phyloP scores from a whole-genome alignment of 2,329 filamentous ascomycete species.

The Ceratocystiopsis sp. region DNA sequence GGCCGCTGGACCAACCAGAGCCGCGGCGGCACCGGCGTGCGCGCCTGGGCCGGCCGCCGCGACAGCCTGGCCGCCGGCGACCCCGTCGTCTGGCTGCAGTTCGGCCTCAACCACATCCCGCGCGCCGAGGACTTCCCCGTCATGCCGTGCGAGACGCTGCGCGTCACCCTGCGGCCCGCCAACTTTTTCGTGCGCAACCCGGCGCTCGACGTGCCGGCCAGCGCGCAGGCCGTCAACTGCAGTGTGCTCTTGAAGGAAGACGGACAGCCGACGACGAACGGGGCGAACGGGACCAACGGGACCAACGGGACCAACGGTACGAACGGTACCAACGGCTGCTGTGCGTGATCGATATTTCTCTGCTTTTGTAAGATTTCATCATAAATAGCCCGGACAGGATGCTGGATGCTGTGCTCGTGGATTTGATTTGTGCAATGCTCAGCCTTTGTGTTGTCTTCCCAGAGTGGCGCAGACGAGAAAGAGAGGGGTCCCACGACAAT shows the following conservation, averaged over 20 bases:
- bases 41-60: constrained; percentile 19
- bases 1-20: constrained; percentile 32
- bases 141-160: constrained; percentile 45
- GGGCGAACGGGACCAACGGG: not conserved
- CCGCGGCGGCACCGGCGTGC: constrained; percentile 19
- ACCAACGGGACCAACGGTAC: not conserved
- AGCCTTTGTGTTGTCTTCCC: too few relatives aligned
- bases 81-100: constrained; percentile 40
- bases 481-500: too few relatives aligned
- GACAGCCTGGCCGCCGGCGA: constrained; percentile 18
- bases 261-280: too few relatives aligned
- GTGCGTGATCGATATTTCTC: not conserved
- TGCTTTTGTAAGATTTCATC: not conserved
- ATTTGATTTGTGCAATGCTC: too few relatives aligned
- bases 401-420: too few relatives aligned
- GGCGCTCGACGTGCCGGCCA: constrained; percentile 30
- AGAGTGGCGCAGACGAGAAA: too few relatives aligned
- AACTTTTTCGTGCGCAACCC: constrained; percentile 37
- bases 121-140: constrained; percentile 51
- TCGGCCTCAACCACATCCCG: constrained; percentile 46
- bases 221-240: constrained; percentile 24
- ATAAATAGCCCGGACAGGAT: not conserved
- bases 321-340: not conserved
- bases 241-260: constrained; percentile 13
- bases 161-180: constrained; percentile 31